Percentiles rank a stretch among this genome's conserved stretches.
Evolutionary conservation across 192 early-diverging fungal genomes (phyloP).

Genomic region (Coemansia sp.): DNA sequence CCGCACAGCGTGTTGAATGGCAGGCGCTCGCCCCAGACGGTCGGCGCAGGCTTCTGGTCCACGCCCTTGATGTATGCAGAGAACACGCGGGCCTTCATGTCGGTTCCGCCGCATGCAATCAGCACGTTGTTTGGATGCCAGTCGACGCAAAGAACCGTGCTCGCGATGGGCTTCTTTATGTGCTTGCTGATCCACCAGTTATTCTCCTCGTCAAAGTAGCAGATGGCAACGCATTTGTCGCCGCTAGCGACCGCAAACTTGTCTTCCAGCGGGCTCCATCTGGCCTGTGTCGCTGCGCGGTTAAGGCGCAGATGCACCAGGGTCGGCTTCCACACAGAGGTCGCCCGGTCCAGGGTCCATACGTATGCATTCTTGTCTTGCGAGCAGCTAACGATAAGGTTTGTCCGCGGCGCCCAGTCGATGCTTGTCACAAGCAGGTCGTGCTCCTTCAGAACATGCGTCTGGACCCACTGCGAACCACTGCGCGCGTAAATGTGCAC

Average conservation of each 20-base stretch:
- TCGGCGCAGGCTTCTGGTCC: conserved; percentile 82
- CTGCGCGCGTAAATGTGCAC: conserved; percentile 82
- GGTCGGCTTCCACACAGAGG: conserved; percentile 77
- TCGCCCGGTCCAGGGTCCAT: conserved; percentile 72
- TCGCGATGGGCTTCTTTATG: conserved; percentile 87
- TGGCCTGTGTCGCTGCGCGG: conserved; percentile 89
- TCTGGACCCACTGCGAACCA: conserved; percentile 59
- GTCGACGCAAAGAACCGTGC: conserved; percentile 82
- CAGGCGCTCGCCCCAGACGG: conserved; percentile 90
- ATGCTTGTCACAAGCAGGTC: conserved; percentile 92
- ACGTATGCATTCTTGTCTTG: conserved; percentile 99
- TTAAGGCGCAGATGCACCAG: conserved; percentile 93
- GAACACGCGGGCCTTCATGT: conserved; percentile 90
- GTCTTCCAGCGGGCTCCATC: conserved; percentile 92
- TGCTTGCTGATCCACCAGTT: conserved; percentile 98
- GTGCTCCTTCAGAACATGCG: conserved; percentile 80
- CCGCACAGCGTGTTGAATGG: conserved; percentile 91
- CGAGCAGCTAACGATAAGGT: conserved; percentile 94
- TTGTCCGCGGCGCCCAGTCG: conserved; percentile 93
- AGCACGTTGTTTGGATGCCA: conserved; percentile 98
- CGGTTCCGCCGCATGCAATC: conserved; percentile 83
- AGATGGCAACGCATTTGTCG: conserved; percentile 84
- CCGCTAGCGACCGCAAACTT: conserved; percentile 98
- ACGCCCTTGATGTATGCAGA: conserved; percentile 94
- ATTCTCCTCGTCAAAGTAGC: conserved; percentile 94